Evolutionary conservation across 225 moss, liverwort and hornwort species (phyloP), one percentile per base, ranked within the genome.

Genomic region (Anthoceros angustus): DNA sequence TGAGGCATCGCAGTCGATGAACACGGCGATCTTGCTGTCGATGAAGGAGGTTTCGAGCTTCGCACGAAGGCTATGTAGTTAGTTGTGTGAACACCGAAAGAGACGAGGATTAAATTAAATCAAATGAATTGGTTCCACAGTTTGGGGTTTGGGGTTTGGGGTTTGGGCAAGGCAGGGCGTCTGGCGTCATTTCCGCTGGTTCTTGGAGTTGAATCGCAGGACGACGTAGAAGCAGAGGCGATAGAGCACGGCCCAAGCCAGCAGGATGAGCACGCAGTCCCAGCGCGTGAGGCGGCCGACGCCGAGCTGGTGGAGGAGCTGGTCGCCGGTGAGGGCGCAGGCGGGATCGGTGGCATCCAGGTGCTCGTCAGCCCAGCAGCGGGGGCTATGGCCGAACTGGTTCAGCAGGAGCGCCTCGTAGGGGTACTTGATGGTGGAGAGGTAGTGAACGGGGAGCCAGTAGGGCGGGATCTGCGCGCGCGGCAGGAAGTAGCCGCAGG

Each of bases 351-450:
- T 12, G n/a, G 65, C 39, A 6, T 2, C 5, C 0, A 50, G 15
- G 11, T 10, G 18, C 64, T 39, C 38, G 41, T 2, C 64, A 26
- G 25, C 39, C 41, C 64, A 64, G 39, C 41, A 39, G 24, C 38
- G n/a, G 64, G 18, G 8, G 14, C 49, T 38, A 32, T 32, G 32
- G 62, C 42, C 12, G 21, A 78, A 78, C 61, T 78, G 63, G 43
- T 78, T 78, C 4, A 63, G 65, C 39, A 74, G 50, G 10, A 74
- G 32, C 9, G 68, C 78, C 40, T 74, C 71, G 50, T 42, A 78
- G 16, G 74, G 66, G 66, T 78, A 78, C 45, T 69, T 78, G 61
- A 78, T 74, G 39, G 62, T 63, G 6, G 74, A 72, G 5, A 67
- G 0, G 32, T 67, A 74, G 23, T 74, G 74, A 43, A 78, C 25